Percentiles rank a stretch among this genome's conserved stretches.
Conservation (phyloP, 2,329 filamentous ascomycete species). For the Trichoderma guizhouense region DNA sequence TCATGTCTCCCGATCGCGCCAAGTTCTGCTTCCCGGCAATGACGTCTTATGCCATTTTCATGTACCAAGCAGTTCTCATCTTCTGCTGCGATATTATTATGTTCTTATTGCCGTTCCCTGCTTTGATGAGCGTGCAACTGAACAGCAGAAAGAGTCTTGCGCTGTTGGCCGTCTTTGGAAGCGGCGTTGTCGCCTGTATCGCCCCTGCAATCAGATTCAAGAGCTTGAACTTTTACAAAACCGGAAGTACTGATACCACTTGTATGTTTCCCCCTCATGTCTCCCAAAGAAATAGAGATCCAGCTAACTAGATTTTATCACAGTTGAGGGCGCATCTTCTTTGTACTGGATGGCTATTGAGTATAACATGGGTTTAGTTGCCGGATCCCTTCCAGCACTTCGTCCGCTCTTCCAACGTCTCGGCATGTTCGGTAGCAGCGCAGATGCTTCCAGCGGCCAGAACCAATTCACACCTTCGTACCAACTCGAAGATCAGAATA, state of each 20-base stretch:
- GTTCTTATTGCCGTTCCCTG: neutral
- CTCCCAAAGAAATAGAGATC: too few relatives aligned
- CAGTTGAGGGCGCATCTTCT: neutral
- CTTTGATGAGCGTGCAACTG: neutral
- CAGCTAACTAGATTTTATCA: neutral
- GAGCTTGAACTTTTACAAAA: slow-evolving; percentile 3
- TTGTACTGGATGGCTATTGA: slow-evolving; percentile 5
- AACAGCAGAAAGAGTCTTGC: neutral
- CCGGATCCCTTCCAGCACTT: neutral
- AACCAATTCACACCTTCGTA: neutral
- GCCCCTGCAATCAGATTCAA: neutral
- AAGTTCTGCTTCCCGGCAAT: neutral
- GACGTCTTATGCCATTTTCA: neutral
- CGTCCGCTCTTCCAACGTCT: neutral
- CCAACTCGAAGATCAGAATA: neutral
- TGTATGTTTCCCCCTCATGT: neutral
- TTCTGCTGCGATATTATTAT: neutral
- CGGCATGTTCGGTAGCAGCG: neutral
- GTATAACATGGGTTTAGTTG: neutral
- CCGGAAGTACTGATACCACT: neutral
- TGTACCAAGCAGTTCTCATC: neutral
- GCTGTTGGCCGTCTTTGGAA: neutral
- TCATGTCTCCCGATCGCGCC: neutral
- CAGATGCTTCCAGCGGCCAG: neutral
- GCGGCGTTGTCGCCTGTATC: neutral